Conservation (phyloP, 768 basidiomycete genomes). For the Tephrocybe rancida region DNA sequence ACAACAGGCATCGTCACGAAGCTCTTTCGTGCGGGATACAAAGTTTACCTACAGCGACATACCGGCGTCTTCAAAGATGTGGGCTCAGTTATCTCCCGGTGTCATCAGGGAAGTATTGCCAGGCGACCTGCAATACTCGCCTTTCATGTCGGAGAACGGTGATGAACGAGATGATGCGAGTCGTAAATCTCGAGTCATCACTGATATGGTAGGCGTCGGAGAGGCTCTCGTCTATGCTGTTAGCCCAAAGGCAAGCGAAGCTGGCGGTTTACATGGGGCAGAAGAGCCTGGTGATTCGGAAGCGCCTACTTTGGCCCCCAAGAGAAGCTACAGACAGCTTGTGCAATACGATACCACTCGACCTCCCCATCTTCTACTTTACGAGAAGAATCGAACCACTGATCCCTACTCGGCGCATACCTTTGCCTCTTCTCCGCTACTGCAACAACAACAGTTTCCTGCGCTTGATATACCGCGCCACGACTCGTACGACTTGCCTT, state of each 20-base stretch:
- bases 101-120: slow-evolving; percentile 46
- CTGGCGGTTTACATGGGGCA: slow-evolving; percentile 52
- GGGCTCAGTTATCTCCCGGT: slow-evolving; percentile 50
- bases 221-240: slow-evolving; percentile 60
- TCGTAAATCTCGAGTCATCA: slow-evolving; percentile 34
- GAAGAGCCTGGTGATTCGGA: slow-evolving; percentile 32
- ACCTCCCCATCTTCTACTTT: slow-evolving; percentile 23
- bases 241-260: slow-evolving; percentile 23
- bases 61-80: slow-evolving; percentile 50
- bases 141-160: slow-evolving; percentile 34
- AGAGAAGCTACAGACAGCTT: slow-evolving; percentile 27
- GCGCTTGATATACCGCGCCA: neutral
- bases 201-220: slow-evolving; percentile 60
- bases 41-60: slow-evolving; percentile 38
- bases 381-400: slow-evolving; percentile 13
- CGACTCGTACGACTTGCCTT: slow-evolving; percentile 5
- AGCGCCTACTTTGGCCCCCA: slow-evolving; percentile 4
- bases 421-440: slow-evolving; percentile 21
- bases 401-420: slow-evolving; percentile 23
- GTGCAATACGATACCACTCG: slow-evolving; percentile 39
- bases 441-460: slow-evolving; percentile 13
- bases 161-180: slow-evolving; percentile 5
- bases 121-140: slow-evolving; percentile 50
- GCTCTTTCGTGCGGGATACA: slow-evolving; percentile 34
- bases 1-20: slow-evolving; percentile 27